Base-by-base conservation (phyloP, 2,329 filamentous ascomycete genomes). In the Coleophoma crateriformis region DNA sequence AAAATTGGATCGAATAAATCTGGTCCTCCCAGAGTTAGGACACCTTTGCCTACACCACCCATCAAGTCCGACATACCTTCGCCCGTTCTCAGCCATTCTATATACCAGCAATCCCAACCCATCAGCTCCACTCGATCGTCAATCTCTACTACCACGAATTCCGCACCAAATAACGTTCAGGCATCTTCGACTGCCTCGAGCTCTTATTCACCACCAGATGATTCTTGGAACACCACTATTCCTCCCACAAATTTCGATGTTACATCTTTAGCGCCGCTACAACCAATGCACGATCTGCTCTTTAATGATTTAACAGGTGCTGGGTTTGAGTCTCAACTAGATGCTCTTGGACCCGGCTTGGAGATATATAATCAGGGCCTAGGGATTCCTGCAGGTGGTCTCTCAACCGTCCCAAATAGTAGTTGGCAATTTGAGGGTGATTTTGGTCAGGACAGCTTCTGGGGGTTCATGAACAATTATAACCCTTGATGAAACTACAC, bases 241-340 rank as follows among this genome's bases (percentile, higher is more conserved):
- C 27, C 46, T 39, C 73, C 75, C 2, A 65, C 67, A 7, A 64
- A 69, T 49, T 76, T 78, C 51, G 72, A 76, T 56, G 74, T 81
- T 57, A 66, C 72, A 19, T 66, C 68, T 11, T 71, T 84, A 50
- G 72, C 76, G 54, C 77, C 78, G 14, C 71, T 82, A 51, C 81
- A 79, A 48, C 75, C 79, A 0, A 79, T 76, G 50, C 73, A 75
- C 17, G 79, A 83, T 55, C 65, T 84, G 5, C 65, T 79, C 1
- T 82, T 76, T 58, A 79, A 82, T 54, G 74, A 82, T 33, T 66
- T 82, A 4, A 71, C 69, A 12, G 74, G 70, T 33, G 37, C 22
- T 13, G 41, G 17, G 32, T 33, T 44, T 33, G 41, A 44, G 15
- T 27, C 41, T 10, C 41, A 44, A n/a, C 11, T 44, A 13, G 1